Evolutionary conservation across 2,329 filamentous ascomycete genomes (phyloP), one percentile per base, ranked within the genome.

Genomic region (Colletotrichum sp.): DNA sequence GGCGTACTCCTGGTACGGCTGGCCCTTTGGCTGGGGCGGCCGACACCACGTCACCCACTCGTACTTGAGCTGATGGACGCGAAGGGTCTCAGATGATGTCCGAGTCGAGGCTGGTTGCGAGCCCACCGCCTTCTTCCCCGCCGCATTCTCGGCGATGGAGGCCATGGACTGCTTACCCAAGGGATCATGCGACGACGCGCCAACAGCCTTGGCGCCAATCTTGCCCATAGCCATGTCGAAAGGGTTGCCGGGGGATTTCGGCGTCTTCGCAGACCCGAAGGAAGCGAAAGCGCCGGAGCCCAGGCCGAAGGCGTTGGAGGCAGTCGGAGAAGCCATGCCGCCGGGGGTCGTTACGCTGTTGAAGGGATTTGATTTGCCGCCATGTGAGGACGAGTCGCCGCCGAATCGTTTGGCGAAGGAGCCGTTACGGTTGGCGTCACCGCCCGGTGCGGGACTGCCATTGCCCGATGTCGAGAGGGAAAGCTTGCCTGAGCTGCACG

Each of bases 11-110:
- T 93, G 91, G 81, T 89, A 93, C 55, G 92, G 92, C 81, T 97
- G 96, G 78, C 96, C 97, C 87, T 99, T 99, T 79, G 95, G 96
- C 80, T 97, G 98, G 65, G 97, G 97, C 52, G 97, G 97, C 75
- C 97, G 92, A 86, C 97, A 99, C 96, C 97, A 98, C 84, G 98
- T 95, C 38, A 98, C 93, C 97, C 97, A 99, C 77, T 93, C 93
- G 84, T 95, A 93, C 86, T 94, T 96, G 80, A 98, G 89, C 26
- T 75, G 76, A 66, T 78, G 75, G 28, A 80, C 59, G 56, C 69
- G 69, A 4, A 69, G 30, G 38, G 64, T 43, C 72, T 77, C 76
- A 24, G 75, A 75, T 30, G 75, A 78, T 56, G 67, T 74, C 38
- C 76, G 72, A 38, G 75, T 62, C 55, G 76, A 78, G 48, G 26